Percentiles rank a stretch among this genome's conserved stretches.
These are phyloP conservation scores for Akanthomyces lecanii DNA, from an alignment of 2,329 filamentous ascomycete genomes.

Conservation along the genomic window DNA sequence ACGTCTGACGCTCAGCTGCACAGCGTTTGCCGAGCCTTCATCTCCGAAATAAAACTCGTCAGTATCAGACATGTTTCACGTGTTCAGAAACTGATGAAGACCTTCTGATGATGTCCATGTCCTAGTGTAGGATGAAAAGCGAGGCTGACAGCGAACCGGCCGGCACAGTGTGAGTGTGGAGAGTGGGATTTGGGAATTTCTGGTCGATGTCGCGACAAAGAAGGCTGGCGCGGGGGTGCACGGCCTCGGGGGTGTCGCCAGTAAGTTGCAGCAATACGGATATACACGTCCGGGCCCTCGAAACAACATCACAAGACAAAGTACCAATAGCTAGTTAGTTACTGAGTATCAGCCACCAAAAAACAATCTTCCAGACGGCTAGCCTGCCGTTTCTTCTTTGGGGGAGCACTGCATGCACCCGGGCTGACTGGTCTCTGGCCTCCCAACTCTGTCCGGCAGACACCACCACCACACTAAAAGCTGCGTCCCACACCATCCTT, in stretches of 20 bases:
- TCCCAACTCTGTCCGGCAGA: too few species aligned
- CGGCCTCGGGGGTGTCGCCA: neutral
- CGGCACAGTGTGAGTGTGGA: neutral
- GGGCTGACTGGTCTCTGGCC: neutral
- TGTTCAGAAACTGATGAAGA: neutral
- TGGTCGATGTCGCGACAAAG: neutral
- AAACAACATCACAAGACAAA: neutral
- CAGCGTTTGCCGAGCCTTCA: neutral
- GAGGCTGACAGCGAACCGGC: neutral
- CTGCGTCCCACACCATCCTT: constrained; percentile 8
- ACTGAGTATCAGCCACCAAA: too few species aligned
- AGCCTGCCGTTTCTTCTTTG: neutral
- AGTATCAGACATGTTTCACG: neutral
- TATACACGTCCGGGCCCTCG: neutral
- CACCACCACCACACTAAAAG: constrained; percentile 2
- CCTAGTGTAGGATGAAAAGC: too few species aligned
- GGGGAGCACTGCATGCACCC: neutral
- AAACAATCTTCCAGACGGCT: neutral
- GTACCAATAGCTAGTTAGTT: neutral
- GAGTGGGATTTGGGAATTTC: constrained; percentile 1
- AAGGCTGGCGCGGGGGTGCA: neutral
- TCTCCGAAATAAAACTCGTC: neutral
- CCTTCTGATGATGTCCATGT: neutral
- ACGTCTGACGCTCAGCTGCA: neutral
- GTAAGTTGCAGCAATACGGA: neutral